phyloP scores from a whole-genome alignment of 192 early-diverging fungal genomes.

The Coemansia sp. region DNA sequence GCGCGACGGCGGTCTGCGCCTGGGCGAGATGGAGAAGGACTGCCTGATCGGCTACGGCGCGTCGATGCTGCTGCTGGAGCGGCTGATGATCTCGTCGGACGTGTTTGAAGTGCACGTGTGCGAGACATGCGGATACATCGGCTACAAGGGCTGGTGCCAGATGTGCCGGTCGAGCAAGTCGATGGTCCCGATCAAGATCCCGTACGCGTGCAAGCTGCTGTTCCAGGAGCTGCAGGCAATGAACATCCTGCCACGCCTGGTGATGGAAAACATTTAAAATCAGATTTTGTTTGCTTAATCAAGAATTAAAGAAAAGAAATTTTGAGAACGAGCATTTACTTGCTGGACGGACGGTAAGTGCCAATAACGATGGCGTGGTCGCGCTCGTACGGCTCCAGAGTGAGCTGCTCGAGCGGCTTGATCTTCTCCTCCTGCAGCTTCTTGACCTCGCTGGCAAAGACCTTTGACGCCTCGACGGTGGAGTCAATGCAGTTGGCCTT shows the following conservation, averaged over 20 bases:
- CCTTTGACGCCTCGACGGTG: constrained; percentile 92
- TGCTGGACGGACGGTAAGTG: constrained; percentile 58
- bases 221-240: constrained; percentile 98
- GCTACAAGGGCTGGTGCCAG: constrained; percentile 87
- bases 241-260: constrained; percentile 84
- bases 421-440: constrained; percentile 85
- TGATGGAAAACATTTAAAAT: constrained; percentile 54
- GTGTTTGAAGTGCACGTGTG: constrained; percentile 92
- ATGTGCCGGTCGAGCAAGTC: constrained; percentile 80
- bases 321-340: constrained; percentile 35
- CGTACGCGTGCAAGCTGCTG: constrained; percentile 94
- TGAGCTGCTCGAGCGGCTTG: constrained; percentile 93
- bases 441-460: constrained; percentile 96
- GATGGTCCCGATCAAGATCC: constrained; percentile 90
- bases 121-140: constrained; percentile 84
- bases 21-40: constrained; percentile 99
- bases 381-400: constrained; percentile 97
- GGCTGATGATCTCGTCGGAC: constrained; percentile 89
- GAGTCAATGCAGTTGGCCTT: constrained; percentile 99
- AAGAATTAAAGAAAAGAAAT: background rate
- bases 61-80: constrained; percentile 86
- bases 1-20: constrained; percentile 91
- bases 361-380: constrained; percentile 98
- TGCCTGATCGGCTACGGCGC: constrained; percentile 97
- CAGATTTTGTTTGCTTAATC: too few species aligned